A percentile compares a stretch with the other conserved stretches of the same genome.
These are phyloP conservation scores for Pseudogymnoascus sp. DNA, from an alignment of 2,329 filamentous ascomycete species.

Conservation along the genomic window DNA sequence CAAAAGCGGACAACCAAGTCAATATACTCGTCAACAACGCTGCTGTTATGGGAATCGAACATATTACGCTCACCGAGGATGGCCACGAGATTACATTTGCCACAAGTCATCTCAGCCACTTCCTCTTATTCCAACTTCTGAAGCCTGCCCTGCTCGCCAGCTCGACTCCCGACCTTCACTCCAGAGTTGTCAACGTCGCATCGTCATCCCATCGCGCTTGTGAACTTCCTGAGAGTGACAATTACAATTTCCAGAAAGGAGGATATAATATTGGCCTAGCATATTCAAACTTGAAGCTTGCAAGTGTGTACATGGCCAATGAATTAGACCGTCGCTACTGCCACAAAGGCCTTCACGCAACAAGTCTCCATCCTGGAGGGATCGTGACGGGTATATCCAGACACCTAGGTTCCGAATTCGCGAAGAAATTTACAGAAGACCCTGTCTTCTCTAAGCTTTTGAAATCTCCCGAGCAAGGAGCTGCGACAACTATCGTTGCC, in stretches of 20 bases:
- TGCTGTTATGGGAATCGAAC: constrained; percentile 4
- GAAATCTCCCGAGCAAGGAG: constrained; percentile 18
- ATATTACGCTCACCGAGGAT: constrained; percentile 32
- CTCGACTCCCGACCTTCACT: constrained; percentile 31
- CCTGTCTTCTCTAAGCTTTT: not conserved
- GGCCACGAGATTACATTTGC: constrained; percentile 43
- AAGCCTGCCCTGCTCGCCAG: constrained; percentile 34
- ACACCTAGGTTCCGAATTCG: constrained; percentile 15
- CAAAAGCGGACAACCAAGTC: constrained; percentile 21
- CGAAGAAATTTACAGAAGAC: not conserved
- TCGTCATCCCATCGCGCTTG: constrained; percentile 34
- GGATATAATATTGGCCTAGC: constrained; percentile 31
- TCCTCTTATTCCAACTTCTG: constrained; percentile 43
- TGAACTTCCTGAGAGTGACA: constrained; percentile 33
- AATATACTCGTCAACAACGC: constrained; percentile 21
- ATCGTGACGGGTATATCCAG: constrained; percentile 23
- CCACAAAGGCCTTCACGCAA: constrained; percentile 29
- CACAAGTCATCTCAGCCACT: constrained; percentile 44
- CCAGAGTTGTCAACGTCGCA: constrained; percentile 38
- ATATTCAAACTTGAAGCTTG: constrained; percentile 36
- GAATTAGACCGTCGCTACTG: constrained; percentile 37
- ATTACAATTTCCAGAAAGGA: constrained; percentile 18
- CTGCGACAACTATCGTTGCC: constrained; percentile 34
- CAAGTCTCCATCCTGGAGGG: constrained; percentile 35
- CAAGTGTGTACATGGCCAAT: constrained; percentile 38